Evolutionary conservation across 345 rosid genomes (phyloP), one percentile per base, ranked within the genome.

Genomic region (Barbarea vulgaris): DNA sequence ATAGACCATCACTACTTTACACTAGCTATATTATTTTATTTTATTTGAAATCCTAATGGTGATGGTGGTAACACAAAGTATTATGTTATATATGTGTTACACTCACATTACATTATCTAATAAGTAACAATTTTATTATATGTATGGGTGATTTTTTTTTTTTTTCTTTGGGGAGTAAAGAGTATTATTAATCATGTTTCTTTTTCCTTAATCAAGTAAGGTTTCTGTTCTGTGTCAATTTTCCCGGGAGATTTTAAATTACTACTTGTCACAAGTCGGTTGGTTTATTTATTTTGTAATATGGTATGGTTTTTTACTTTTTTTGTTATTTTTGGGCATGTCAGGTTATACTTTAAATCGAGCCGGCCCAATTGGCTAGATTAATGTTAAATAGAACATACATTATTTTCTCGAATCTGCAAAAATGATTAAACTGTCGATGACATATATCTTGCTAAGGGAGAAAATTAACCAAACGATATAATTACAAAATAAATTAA

Each of bases 181-280:
- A 2, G 25, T n/a, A n/a, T 18, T 59, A 19, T 19, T 59, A 11
- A 37, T 37, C 12, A 13, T 36, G 18, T 25, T 25, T 5, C 24
- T 41, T 56, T 69, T n/a, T 55, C 9, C n/a, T 42, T 44, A 27
- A 41, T 21, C 3, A 41, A 64, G 36, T 9, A 21, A 63, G 14
- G 34, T 62, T 1, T 64, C n/a, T 46, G 17, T 46, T 64, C 0
- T 18, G 19, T 31, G 3, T 27, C 28, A 65, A 31, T 47, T 48
- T 64, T 67, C 50, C 61, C 61, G 33, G 72, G 50, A 22, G 22
- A 22, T 7, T 67, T 33, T 22, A 51, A 51, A 51, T 51, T 67
- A 67, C 33, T 21, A 47, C 3, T 21, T 50, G 46, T 51, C 47
- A 51, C 9, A 14, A 34, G 33, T 67, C 8, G 28, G 44, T 31